A percentile compares a stretch with the other conserved stretches of the same genome.
Evolutionary conservation across 2,329 filamentous ascomycete species (phyloP).

Genomic region (Periconia sp.): DNA sequence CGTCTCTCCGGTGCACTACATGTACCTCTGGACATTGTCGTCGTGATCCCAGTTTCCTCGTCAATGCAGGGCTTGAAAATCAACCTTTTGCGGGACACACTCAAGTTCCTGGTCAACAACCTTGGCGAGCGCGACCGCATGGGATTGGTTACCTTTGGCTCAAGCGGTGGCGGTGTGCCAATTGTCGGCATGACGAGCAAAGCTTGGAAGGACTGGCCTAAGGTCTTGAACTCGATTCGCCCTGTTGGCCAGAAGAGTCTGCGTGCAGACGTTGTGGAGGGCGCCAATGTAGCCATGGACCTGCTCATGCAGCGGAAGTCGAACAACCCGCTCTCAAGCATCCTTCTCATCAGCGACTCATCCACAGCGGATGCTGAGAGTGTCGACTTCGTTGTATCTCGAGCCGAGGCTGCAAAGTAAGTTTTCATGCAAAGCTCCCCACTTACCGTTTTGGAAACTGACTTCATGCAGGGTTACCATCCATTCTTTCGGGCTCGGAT

Average conservation of each 20-base stretch:
- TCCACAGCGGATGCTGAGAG: conserved; percentile 93
- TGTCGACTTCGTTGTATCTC: conserved; percentile 95
- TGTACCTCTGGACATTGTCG: conserved; percentile 92
- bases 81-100: conserved; percentile 85
- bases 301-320: conserved; percentile 96
- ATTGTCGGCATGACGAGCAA: conserved; percentile 99
- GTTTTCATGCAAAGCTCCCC: conserved; percentile 41
- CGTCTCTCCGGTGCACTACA: conserved; percentile 67
- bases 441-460: conserved; percentile 18
- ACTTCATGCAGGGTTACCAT: conserved; percentile 75
- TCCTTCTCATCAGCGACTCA: conserved; percentile 96
- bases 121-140: conserved; percentile 94
- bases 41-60: conserved; percentile 95
- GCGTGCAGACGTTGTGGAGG: conserved; percentile 94
- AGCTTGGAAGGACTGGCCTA: conserved; percentile 89
- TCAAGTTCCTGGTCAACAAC: conserved; percentile 88
- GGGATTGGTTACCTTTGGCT: conserved; percentile 96
- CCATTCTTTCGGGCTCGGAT: conserved; percentile 92
- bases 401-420: conserved; percentile 95
- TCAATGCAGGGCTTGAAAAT: conserved; percentile 99
- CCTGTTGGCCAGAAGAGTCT: conserved; percentile 97
- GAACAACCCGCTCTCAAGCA: conserved; percentile 92
- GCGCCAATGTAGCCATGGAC: conserved; percentile 98
- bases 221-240: conserved; percentile 83
- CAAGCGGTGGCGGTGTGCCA: conserved; percentile 88